Base-by-base conservation (phyloP, 2,329 filamentous ascomycete species). In the Orbilia javanica region DNA sequence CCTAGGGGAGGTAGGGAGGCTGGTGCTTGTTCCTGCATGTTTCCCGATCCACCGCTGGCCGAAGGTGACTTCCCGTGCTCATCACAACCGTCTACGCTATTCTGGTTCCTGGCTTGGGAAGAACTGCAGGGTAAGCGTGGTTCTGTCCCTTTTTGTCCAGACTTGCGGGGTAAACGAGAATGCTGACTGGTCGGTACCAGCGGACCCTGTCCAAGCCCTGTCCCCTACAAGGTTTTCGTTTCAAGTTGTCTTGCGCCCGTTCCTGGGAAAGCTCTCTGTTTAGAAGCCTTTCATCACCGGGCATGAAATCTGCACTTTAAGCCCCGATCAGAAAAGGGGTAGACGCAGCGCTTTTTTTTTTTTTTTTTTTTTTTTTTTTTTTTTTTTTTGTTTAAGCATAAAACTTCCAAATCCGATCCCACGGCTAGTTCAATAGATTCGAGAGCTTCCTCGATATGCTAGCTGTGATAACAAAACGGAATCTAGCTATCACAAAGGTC, bases 111-210 rank as follows among this genome's bases (percentile, higher is more conserved):
- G 55, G 10, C 60, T 48, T 46, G 15, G 55, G 57, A 46, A 55
- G 42, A 42, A 18, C 20, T 48, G 39, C 42, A 64, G 20, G 60
- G 39, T 57, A 60, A 53, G 50, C 69, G 39, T 50, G 68, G 57
- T 65, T 39, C 53, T 72, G 68, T 42, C 39, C n/a, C 11, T 39
- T 39, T 3, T 31, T 31, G 29, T 39, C 36, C n/a, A 44, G 36
- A 66, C 69, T 73, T 65, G 69, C 69, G 69, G 69, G 69, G 69
- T 73, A 66, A 66, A 65, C 50, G 44, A 50, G 57, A 62, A 57
- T 72, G 52, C 68, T 60, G 55, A 62, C 34, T 72, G 18, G 57
- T 52, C 46, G 55, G 55, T 60, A 60, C 18, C 55, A 60, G 55
- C 55, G 13, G 20, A 27, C 57, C 44, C 57, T 66, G 34, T n/a